phyloP scores from a whole-genome alignment of 805 yeast genomes.

The Sugiyamaella mastotermitis region DNA sequence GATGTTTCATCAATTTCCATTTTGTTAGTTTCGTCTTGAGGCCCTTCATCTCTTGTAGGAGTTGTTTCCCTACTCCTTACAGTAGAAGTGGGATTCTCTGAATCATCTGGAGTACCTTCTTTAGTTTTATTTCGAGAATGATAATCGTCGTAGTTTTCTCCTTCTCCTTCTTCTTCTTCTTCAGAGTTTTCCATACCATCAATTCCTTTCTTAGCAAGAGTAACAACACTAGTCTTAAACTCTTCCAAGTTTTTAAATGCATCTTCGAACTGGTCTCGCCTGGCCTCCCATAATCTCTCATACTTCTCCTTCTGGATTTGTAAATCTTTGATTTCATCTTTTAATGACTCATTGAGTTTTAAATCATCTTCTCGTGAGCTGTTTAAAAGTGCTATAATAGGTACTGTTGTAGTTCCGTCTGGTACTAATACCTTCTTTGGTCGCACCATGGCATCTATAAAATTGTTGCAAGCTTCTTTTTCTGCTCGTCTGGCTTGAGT shows the following conservation, averaged over 20 bases:
- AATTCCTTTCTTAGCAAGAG: slow-evolving; percentile 9
- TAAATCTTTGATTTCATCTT: slow-evolving; percentile 23
- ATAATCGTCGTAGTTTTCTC: not conserved
- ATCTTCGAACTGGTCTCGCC: slow-evolving; percentile 20
- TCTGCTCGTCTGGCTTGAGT: slow-evolving; percentile 20
- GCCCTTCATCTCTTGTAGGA: no score
- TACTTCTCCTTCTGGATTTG: slow-evolving; percentile 15
- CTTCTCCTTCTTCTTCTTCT: slow-evolving; percentile 5
- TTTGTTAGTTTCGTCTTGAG: no score
- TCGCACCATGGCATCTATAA: slow-evolving; percentile 18
- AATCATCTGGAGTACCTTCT: slow-evolving; percentile 3
- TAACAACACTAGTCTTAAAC: slow-evolving; percentile 20
- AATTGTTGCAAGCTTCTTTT: slow-evolving; percentile 21
- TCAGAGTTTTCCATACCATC: slow-evolving; percentile 10
- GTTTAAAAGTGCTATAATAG: slow-evolving; percentile 19
- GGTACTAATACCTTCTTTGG: slow-evolving; percentile 16
- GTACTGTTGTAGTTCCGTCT: slow-evolving; percentile 7
- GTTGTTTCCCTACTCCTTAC: no score
- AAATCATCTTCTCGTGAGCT: slow-evolving; percentile 20
- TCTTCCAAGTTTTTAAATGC: slow-evolving; percentile 19
- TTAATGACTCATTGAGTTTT: slow-evolving; percentile 15
- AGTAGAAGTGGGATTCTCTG: not conserved
- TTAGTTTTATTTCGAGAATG: not conserved
- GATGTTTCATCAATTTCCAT: no score
- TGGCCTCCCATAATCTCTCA: slow-evolving; percentile 19